Percentiles rank a stretch among this genome's conserved stretches.
Conservation (phyloP, 1,139 yeast species). For the Protomyces inouyei region DNA sequence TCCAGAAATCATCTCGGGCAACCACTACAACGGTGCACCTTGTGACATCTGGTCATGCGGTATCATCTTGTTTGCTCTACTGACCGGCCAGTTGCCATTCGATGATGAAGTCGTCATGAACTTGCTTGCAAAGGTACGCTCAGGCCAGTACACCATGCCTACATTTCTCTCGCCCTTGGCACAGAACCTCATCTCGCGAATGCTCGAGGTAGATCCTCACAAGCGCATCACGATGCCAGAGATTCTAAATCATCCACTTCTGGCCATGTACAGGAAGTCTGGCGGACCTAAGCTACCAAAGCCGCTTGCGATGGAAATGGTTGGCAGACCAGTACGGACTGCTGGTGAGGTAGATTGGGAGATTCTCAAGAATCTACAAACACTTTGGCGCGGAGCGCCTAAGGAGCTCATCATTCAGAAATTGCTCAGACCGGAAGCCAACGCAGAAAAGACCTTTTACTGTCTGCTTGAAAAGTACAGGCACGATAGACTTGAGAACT, state of each 20-base stretch:
- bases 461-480: slow-evolving; percentile 77
- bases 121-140: slow-evolving; percentile 79
- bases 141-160: slow-evolving; percentile 83
- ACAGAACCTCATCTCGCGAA: slow-evolving; percentile 71
- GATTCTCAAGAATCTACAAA: slow-evolving; percentile 76
- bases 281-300: slow-evolving; percentile 29
- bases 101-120: slow-evolving; percentile 93
- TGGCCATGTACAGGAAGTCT: slow-evolving; percentile 54
- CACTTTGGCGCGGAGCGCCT: slow-evolving; percentile 84
- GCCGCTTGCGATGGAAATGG: slow-evolving; percentile 33
- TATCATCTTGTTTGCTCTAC: slow-evolving; percentile 81
- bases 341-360: slow-evolving; percentile 67
- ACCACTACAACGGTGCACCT: slow-evolving; percentile 92
- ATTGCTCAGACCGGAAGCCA: slow-evolving; percentile 54
- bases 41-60: slow-evolving; percentile 99
- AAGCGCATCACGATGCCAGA: slow-evolving; percentile 70
- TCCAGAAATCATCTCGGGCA: slow-evolving; percentile 94
- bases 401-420: slow-evolving; percentile 56
- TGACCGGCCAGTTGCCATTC: slow-evolving; percentile 93
- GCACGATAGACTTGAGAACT: slow-evolving; percentile 54
- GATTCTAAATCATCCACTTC: slow-evolving; percentile 72
- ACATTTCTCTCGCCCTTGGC: slow-evolving; percentile 74
- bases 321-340: slow-evolving; percentile 46
- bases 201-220: slow-evolving; percentile 75
- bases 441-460: slow-evolving; percentile 87